phyloP scores from a whole-genome alignment of 2,329 filamentous ascomycete genomes.

The Ophiostoma populinum region DNA sequence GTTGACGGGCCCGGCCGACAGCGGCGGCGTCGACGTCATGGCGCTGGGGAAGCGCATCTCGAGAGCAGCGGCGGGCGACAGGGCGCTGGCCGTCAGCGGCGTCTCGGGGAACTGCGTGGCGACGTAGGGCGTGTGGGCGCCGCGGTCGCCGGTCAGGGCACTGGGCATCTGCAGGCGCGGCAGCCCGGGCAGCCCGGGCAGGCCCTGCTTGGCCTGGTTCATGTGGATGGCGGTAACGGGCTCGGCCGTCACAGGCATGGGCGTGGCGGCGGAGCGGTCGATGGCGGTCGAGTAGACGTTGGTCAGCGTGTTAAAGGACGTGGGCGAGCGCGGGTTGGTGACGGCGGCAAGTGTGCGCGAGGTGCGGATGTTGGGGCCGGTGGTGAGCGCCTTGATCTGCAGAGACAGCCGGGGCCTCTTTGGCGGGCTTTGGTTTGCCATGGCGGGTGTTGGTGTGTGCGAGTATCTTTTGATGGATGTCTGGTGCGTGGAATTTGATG shows the following conservation, averaged over 20 bases:
- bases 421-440: slow-evolving; percentile 16
- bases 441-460: slow-evolving; percentile 1
- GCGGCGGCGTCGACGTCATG: slow-evolving; percentile 41
- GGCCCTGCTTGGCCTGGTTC: background rate
- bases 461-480: background rate
- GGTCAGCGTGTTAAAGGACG: slow-evolving; percentile 47
- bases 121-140: slow-evolving; percentile 26
- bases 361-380: slow-evolving; percentile 20
- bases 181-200: slow-evolving; percentile 13
- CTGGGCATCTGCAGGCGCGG: slow-evolving; percentile 10
- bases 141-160: slow-evolving; percentile 18
- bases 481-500: background rate
- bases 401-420: slow-evolving; percentile 37
- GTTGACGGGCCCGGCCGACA: slow-evolving; percentile 36
- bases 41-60: slow-evolving; percentile 34
- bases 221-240: slow-evolving; percentile 24
- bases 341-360: slow-evolving; percentile 27
- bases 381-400: slow-evolving; percentile 25
- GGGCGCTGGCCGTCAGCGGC: slow-evolving; percentile 31
- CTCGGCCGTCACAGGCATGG: slow-evolving; percentile 18
- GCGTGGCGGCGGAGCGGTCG: slow-evolving; percentile 38
- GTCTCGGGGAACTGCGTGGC: slow-evolving; percentile 32
- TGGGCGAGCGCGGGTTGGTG: slow-evolving; percentile 40
- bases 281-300: slow-evolving; percentile 48
- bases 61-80: slow-evolving; percentile 27